Evolutionary conservation across 2,329 filamentous ascomycete species (phyloP).

Genomic region (Knufia petricola): DNA sequence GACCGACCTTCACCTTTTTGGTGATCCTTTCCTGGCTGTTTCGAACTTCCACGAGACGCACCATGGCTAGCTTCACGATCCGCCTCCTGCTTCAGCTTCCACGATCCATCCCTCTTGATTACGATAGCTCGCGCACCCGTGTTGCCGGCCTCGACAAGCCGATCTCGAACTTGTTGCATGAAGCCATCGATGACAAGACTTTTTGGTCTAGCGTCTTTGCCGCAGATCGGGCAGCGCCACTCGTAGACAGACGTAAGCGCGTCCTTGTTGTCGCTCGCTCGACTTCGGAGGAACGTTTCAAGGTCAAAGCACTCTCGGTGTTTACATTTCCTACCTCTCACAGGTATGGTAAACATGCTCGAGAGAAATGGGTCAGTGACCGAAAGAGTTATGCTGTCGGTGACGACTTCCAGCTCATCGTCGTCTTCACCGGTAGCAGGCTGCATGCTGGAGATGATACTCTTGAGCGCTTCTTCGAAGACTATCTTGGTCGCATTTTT

Average conservation of each 20-base stretch:
- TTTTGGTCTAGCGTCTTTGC: slow-evolving; percentile 63
- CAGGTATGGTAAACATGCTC: slow-evolving; percentile 59
- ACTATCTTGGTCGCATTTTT: slow-evolving; percentile 33
- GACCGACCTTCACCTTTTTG: background rate
- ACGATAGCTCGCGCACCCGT: slow-evolving; percentile 50
- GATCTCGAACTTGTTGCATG: slow-evolving; percentile 50
- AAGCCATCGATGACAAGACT: slow-evolving; percentile 66
- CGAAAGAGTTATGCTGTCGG: slow-evolving; percentile 50
- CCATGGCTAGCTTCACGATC: background rate
- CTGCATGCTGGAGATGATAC: slow-evolving; percentile 38
- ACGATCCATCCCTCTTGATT: slow-evolving; percentile 55
- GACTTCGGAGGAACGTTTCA: slow-evolving; percentile 64
- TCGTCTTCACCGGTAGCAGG: slow-evolving; percentile 42
- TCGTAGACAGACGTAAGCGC: slow-evolving; percentile 50
- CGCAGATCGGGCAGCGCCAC: slow-evolving; percentile 79
- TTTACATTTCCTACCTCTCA: slow-evolving; percentile 57
- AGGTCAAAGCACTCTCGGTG: slow-evolving; percentile 90
- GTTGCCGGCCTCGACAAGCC: slow-evolving; percentile 43
- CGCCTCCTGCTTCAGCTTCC: slow-evolving; percentile 44
- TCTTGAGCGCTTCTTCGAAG: slow-evolving; percentile 42
- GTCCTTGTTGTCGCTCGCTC: slow-evolving; percentile 35
- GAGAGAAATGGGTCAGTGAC: slow-evolving; percentile 59
- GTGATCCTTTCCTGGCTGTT: background rate
- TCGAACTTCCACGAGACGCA: background rate
- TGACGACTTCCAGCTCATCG: slow-evolving; percentile 55